Conservation (phyloP, 306 rosid genomes). For the Spatholobus suberectus region DNA sequence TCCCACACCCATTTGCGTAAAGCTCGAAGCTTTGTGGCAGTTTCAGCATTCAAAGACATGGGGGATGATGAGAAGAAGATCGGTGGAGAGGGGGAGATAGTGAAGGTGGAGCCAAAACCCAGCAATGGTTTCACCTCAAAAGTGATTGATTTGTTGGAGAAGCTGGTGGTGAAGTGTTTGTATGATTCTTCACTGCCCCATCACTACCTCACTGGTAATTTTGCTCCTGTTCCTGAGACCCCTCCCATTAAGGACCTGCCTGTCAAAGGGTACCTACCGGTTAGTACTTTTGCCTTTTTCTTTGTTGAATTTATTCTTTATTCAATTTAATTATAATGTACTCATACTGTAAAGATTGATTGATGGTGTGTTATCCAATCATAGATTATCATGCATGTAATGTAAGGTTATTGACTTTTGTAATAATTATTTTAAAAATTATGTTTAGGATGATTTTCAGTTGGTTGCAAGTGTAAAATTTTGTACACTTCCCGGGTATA, state of each 20-base stretch:
- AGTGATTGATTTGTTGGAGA: slow-evolving; percentile 69
- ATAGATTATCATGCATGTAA: neutral
- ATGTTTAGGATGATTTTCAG: no score
- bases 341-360: neutral
- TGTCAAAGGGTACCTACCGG: slow-evolving; percentile 80
- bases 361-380: neutral
- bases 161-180: slow-evolving; percentile 69
- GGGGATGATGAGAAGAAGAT: slow-evolving; percentile 43
- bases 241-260: slow-evolving; percentile 75
- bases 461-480: neutral
- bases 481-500: neutral
- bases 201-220: slow-evolving; percentile 80
- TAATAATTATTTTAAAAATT: neutral
- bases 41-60: slow-evolving; percentile 10
- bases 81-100: slow-evolving; percentile 25
- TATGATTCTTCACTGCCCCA: slow-evolving; percentile 69
- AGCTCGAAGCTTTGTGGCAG: neutral
- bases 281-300: slow-evolving; percentile 40
- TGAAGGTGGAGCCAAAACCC: slow-evolving; percentile 75
- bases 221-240: slow-evolving; percentile 84
- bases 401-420: neutral
- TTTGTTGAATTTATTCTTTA: neutral
- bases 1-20: neutral
- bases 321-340: neutral
- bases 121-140: slow-evolving; percentile 66